phyloP scores from a whole-genome alignment of 352 stramenopile species.

The Aphanomyces euteiches region DNA sequence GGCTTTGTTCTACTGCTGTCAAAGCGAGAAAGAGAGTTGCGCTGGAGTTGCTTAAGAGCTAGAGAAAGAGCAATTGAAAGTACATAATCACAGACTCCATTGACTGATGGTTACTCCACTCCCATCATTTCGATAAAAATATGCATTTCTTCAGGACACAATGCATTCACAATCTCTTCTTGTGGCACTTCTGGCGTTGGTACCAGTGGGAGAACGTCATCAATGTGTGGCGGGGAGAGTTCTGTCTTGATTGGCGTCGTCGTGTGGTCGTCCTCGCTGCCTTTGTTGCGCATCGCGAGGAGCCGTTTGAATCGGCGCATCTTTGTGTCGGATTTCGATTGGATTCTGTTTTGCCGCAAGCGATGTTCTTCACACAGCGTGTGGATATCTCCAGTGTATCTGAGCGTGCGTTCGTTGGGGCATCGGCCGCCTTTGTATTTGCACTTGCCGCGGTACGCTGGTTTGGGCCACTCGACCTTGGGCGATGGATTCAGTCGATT shows the following conservation, averaged over 20 bases:
- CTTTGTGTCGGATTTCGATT: constrained; percentile 29
- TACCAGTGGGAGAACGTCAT: not conserved
- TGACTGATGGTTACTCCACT: not conserved
- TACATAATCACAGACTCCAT: not conserved
- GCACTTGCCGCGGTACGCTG: constrained; percentile 24
- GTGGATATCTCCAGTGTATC: constrained; percentile 28
- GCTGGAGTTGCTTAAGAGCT: no score
- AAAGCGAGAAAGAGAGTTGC: no score
- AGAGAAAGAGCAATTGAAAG: not conserved
- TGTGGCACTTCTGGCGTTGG: not conserved
- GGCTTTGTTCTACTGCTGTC: no score
- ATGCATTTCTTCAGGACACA: constrained; percentile 1
- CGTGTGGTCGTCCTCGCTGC: not conserved
- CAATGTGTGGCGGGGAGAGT: not conserved
- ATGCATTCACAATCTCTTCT: not conserved
- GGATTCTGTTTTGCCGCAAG: constrained; percentile 28
- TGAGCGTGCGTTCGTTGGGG: constrained; percentile 31
- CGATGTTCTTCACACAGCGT: constrained; percentile 30
- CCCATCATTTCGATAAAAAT: constrained; percentile 17
- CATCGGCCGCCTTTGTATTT: constrained; percentile 31
- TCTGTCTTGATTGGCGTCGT: not conserved
- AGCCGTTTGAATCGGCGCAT: constrained; percentile 24
- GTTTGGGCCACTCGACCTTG: not conserved
- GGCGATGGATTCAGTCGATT: no score
- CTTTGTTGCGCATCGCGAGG: not conserved